Percentiles rank a stretch among this genome's conserved stretches.
These are phyloP conservation scores for Aureobasidium sp. DNA, from an alignment of 2,329 filamentous ascomycete species.

Conservation along the genomic window DNA sequence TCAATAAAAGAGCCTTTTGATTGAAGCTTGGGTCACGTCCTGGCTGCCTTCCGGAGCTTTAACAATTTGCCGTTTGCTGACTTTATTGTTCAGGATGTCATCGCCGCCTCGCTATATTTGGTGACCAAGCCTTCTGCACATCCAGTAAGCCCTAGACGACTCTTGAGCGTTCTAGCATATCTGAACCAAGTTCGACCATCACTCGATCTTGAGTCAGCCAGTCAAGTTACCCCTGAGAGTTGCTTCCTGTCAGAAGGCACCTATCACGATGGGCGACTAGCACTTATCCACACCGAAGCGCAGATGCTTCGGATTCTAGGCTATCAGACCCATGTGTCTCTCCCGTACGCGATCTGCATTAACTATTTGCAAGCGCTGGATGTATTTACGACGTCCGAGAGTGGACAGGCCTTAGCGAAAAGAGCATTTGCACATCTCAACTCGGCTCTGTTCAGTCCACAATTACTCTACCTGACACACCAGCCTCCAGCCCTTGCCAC, in stretches of 20 bases:
- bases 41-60: neutral
- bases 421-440: slow-evolving; percentile 75
- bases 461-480: slow-evolving; percentile 84
- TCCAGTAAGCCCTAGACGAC: slow-evolving; percentile 68
- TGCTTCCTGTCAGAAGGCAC: slow-evolving; percentile 52
- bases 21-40: neutral
- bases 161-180: slow-evolving; percentile 80
- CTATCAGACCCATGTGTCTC: slow-evolving; percentile 76
- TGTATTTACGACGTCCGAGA: slow-evolving; percentile 42
- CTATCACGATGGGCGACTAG: slow-evolving; percentile 58
- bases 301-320: slow-evolving; percentile 67
- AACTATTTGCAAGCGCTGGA: slow-evolving; percentile 90
- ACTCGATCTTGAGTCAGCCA: neutral
- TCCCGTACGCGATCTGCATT: slow-evolving; percentile 79
- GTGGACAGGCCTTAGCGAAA: slow-evolving; percentile 50
- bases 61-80: neutral
- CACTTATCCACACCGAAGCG: slow-evolving; percentile 67
- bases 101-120: slow-evolving; percentile 74
- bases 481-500: slow-evolving; percentile 81
- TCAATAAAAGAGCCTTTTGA: neutral
- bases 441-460: slow-evolving; percentile 74
- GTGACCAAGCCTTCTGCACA: slow-evolving; percentile 73
- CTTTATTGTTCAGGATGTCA: slow-evolving; percentile 57
- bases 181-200: slow-evolving; percentile 58
- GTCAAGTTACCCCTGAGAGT: neutral